Evolutionary conservation across 2,329 filamentous ascomycete species (phyloP).

Genomic region (Cladosporium halotolerans): DNA sequence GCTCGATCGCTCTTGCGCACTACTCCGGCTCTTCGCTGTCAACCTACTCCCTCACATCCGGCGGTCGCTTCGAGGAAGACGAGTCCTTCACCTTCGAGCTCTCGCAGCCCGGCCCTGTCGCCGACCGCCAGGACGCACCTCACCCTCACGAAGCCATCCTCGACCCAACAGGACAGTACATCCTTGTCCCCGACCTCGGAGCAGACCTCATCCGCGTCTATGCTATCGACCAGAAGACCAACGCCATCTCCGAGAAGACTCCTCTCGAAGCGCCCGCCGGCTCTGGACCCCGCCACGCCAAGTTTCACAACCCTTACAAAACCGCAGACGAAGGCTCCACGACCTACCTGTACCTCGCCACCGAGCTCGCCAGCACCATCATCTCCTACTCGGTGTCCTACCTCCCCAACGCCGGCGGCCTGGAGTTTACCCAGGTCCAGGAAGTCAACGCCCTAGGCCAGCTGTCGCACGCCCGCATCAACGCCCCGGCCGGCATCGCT

Average conservation of each 20-base stretch:
- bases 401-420: slow-evolving; percentile 33
- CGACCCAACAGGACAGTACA: slow-evolving; percentile 34
- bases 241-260: slow-evolving; percentile 21
- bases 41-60: slow-evolving; percentile 45
- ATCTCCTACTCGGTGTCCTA: slow-evolving; percentile 46
- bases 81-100: slow-evolving; percentile 28
- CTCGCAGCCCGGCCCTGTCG: slow-evolving; percentile 23
- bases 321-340: slow-evolving; percentile 19
- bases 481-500: slow-evolving; percentile 52
- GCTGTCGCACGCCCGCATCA: slow-evolving; percentile 37
- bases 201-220: slow-evolving; percentile 33
- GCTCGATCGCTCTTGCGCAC: slow-evolving; percentile 37
- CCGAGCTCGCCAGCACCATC: slow-evolving; percentile 47
- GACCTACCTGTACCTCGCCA: slow-evolving; percentile 36
- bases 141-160: slow-evolving; percentile 32
- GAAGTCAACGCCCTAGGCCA: slow-evolving; percentile 43
- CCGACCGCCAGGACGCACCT: slow-evolving; percentile 29
- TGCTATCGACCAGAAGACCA: slow-evolving; percentile 21
- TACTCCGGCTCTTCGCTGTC: slow-evolving; percentile 36
- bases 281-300: slow-evolving; percentile 32
- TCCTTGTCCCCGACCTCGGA: slow-evolving; percentile 34
- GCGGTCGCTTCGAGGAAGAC: slow-evolving; percentile 37
- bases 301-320: slow-evolving; percentile 30
- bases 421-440: slow-evolving; percentile 43
- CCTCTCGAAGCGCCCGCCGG: slow-evolving; percentile 25